Percentiles rank a stretch among this genome's conserved stretches.
Evolutionary conservation across 495 filamentous ascomycete genomes (phyloP).

Genomic region (Cryomyces antarcticus): DNA sequence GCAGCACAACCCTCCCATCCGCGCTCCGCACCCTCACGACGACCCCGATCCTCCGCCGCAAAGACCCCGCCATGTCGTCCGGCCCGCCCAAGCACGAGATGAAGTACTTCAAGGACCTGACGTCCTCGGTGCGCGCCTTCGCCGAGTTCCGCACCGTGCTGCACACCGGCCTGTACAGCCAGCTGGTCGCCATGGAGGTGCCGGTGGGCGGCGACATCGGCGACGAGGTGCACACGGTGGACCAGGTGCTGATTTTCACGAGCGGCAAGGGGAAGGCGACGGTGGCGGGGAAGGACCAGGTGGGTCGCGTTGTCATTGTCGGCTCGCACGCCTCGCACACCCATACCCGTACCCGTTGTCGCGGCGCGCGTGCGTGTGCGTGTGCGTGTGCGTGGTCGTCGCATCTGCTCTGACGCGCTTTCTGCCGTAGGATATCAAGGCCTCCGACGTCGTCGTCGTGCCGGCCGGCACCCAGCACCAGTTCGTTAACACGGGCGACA

Average conservation of each 20-base stretch:
- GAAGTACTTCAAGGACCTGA: slow-evolving; percentile 35
- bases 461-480: slow-evolving; percentile 47
- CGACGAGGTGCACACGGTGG: slow-evolving; percentile 38
- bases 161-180: slow-evolving; percentile 40
- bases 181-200: slow-evolving; percentile 43
- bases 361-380: no score
- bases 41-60: background rate
- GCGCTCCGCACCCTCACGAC: background rate
- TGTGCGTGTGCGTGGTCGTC: background rate
- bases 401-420: background rate
- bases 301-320: no score
- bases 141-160: slow-evolving; percentile 39
- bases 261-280: slow-evolving; percentile 34
- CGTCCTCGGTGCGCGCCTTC: slow-evolving; percentile 28
- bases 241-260: slow-evolving; percentile 45
- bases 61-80: slow-evolving; percentile 12
- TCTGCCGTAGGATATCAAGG: slow-evolving; percentile 21
- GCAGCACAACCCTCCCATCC: no score
- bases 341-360: no score
- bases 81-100: slow-evolving; percentile 23
- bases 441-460: slow-evolving; percentile 40
- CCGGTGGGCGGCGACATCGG: slow-evolving; percentile 44
- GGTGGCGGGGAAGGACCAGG: slow-evolving; percentile 35
- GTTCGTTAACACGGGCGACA: slow-evolving; percentile 37
- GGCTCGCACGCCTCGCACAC: no score